Evolutionary conservation across 768 basidiomycete species (phyloP).

Genomic region (Collybia sordida): DNA sequence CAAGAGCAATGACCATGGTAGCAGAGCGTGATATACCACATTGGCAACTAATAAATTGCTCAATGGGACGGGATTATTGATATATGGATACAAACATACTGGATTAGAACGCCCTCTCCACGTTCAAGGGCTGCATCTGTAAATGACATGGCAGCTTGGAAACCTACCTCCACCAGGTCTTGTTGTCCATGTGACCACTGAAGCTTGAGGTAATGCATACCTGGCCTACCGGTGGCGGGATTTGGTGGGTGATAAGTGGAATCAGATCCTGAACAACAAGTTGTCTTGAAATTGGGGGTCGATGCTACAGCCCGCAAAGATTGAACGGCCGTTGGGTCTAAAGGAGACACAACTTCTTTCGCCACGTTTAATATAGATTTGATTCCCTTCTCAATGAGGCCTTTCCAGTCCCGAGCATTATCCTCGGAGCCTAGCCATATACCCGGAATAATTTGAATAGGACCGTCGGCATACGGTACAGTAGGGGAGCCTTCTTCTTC

Average conservation of each 20-base stretch:
- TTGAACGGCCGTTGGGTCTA: conserved; percentile 48
- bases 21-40: conserved; percentile 92
- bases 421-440: conserved; percentile 93
- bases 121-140: conserved; percentile 74
- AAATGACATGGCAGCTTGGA: conserved; percentile 79
- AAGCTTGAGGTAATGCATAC: conserved; percentile 86
- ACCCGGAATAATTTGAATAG: conserved; percentile 80
- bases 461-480: conserved; percentile 77
- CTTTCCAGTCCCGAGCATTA: conserved; percentile 81
- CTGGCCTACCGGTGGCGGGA: conserved; percentile 66
- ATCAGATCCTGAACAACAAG: conserved; percentile 25
- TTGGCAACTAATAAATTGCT: conserved; percentile 66
- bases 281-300: conserved; percentile 59
- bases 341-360: conserved; percentile 81
- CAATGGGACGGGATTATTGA: conserved; percentile 14
- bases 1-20: conserved; percentile 85
- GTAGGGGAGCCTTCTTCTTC: conserved; percentile 64
- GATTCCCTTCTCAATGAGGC: conserved; percentile 70
- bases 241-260: conserved; percentile 69
- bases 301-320: conserved; percentile 63
- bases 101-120: conserved; percentile 79
- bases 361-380: conserved; percentile 88
- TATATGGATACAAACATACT: conserved; percentile 54
- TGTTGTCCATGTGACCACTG: conserved; percentile 94
- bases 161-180: conserved; percentile 78